A percentile compares a stretch with the other conserved stretches of the same genome.
Conservation (phyloP, 345 rosid genomes). For the Syzygium aromaticum region DNA sequence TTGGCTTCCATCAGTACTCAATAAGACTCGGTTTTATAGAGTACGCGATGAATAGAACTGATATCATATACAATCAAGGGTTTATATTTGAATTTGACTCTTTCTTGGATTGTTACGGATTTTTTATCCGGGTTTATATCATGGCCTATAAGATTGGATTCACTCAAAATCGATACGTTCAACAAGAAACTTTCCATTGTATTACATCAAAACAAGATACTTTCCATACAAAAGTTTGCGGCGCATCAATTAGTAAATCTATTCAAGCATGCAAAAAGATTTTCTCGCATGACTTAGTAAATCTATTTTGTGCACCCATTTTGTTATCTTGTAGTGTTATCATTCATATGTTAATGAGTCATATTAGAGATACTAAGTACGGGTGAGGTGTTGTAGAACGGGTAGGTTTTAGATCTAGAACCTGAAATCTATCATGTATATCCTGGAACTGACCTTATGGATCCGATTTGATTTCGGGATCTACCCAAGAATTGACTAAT, state of each 20-base stretch:
- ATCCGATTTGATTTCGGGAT: rapidly evolving
- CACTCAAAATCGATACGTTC: neutral
- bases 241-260: neutral
- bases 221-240: neutral
- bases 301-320: neutral
- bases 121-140: neutral
- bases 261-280: neutral
- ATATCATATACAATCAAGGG: too few species aligned
- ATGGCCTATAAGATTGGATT: neutral
- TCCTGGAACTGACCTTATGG: neutral
- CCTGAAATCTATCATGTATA: rapidly evolving
- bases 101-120: neutral
- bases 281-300: neutral
- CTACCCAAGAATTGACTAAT: rapidly evolving
- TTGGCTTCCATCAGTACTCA: too few species aligned
- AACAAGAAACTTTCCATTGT: neutral
- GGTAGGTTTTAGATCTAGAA: neutral
- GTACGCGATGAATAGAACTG: too few species aligned
- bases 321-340: neutral
- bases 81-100: too few species aligned
- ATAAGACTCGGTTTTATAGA: too few species aligned
- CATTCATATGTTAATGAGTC: neutral
- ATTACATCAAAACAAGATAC: neutral
- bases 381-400: neutral
- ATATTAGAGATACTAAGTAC: neutral